Conservation (phyloP, 2,329 filamentous ascomycete genomes). For the Aspergillus sp. region DNA sequence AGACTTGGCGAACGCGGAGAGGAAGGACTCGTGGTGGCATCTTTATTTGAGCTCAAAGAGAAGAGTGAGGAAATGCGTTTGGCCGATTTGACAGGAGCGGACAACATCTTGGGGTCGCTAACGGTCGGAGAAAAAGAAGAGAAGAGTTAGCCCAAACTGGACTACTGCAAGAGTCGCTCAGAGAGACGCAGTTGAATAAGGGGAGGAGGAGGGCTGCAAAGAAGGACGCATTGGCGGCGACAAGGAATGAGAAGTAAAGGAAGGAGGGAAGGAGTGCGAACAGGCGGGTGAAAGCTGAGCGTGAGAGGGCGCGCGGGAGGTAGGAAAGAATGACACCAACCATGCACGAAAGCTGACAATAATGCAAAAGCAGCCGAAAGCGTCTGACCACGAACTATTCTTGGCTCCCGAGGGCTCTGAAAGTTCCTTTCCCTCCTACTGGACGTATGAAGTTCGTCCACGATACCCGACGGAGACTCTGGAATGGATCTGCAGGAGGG, state of each 20-base stretch:
- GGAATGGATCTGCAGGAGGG: conserved; percentile 42
- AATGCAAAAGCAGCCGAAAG: conserved; percentile 1
- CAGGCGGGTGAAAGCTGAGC: neutral
- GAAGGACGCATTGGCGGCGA: neutral
- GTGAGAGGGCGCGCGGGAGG: conserved; percentile 5
- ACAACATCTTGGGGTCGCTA: conserved; percentile 33
- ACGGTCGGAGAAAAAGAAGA: neutral
- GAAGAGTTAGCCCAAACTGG: neutral
- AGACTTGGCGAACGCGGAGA: conserved; percentile 27
- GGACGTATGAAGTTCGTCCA: conserved; percentile 8
- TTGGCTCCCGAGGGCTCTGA: neutral
- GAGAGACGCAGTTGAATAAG: conserved; percentile 1
- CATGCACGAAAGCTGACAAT: conserved; percentile 15
- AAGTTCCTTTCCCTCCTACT: conserved; percentile 2
- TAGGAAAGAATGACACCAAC: conserved; percentile 22
- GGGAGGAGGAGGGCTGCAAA: neutral
- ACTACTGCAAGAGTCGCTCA: neutral
- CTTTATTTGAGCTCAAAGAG: conserved; percentile 40
- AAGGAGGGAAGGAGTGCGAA: conserved; percentile 4
- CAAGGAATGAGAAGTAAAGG: conserved; percentile 10
- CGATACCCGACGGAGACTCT: conserved; percentile 13
- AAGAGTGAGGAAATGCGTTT: conserved; percentile 49
- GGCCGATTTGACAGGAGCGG: conserved; percentile 43
- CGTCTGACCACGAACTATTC: conserved; percentile 1
- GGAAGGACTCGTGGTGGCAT: conserved; percentile 27